Evolutionary conservation across 2,329 filamentous ascomycete species (phyloP), one percentile per base, ranked within the genome.

Genomic region (Knoxdaviesia proteae): DNA sequence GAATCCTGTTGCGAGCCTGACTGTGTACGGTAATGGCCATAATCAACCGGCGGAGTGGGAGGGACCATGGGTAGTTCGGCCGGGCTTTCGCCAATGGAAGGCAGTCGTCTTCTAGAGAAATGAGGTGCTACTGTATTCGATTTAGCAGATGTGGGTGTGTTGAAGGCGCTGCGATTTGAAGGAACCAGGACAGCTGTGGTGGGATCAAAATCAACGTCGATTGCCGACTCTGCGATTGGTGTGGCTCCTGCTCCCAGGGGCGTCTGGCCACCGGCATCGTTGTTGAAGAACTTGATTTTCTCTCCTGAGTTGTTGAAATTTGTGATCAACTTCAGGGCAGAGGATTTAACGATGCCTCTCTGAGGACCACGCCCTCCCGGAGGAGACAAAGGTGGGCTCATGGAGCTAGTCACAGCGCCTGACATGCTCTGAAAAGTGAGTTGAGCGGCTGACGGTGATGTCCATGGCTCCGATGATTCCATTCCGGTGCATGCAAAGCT

Each of bases 321-420:
- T 0, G 90, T 96, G 52, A 96, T 92, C 2, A 96, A 71, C 57
- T 92, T 94, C 46, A 96, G 64, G 0, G 88, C 76, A 7, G 84
- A 83, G 32, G 80, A 78, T 61, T 92, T 92, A 8, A 78, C 75
- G 42, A 84, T 74, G 60, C 69, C 70, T 48, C 70, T 62, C 55
- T 72, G 66, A 42, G 73, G 70, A 2, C 71, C 71, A 47, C 64
- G 67, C 47, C 68, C 70, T 41, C 72, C 74, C 1, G 81, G 81
- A 6, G 82, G 80, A 1, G 82, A 87, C n/a, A 84, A 56, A 3
- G 81, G 72, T 10, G 80, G 76, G 53, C 82, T 80, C 5, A 82
- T 58, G 45, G 78, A 55, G 56, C 79, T 64, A 46, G 73, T 68
- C 34, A 78, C 71, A 45, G 61, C 67, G 29, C 76, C 58, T 31